Base-by-base conservation (phyloP, 768 basidiomycete genomes). In the Lactarius hatsudake region DNA sequence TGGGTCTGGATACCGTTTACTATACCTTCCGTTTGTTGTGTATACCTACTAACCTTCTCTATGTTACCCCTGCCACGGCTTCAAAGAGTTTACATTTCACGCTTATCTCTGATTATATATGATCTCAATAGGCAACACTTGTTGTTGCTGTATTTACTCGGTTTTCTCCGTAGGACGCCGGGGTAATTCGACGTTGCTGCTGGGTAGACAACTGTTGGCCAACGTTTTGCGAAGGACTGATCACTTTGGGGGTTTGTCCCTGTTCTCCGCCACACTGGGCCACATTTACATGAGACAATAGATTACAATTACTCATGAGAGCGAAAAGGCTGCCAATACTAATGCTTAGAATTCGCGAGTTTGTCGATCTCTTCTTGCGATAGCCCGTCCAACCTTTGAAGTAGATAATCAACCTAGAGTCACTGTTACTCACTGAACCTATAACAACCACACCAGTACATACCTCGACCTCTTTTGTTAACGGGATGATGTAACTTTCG, bases 391-490 rank as follows among this genome's bases (percentile, higher is more conserved):
- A 99, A 79, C 63, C 97, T 85, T 68, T 86, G 87, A 9, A 98
- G 78, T n/a, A 99, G 84, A 77, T 99, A 99, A 61, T 98, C 94
- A 45, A 98, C 93, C 96, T 98, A 72, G 42, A 15, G 43, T 67
- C 53, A 26, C 30, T 17, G 18, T 63, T 36, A 65, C 13, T 48
- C 38, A 5, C 28, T 26, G 61, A 64, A 54, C 18, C 28, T 17
- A 4, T 23, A 9, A 43, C n/a, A 5, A 18, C 53, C 32, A 65
- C 2, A 10, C 30, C 64, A 28, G 28, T 17, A 72, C 79, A 57
- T 75, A 96, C 96, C 93, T 99, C 97, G 65, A 99, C 93, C 74
- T 97, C 94, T 77, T 96, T 98, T 0, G 97, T 99, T 71, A 99
- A 76, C 10, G 97, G 97, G 66, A 99, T 99, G 70, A 99, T 95